phyloP scores from a whole-genome alignment of 192 early-diverging fungal species.

The Pilaira anomala region DNA sequence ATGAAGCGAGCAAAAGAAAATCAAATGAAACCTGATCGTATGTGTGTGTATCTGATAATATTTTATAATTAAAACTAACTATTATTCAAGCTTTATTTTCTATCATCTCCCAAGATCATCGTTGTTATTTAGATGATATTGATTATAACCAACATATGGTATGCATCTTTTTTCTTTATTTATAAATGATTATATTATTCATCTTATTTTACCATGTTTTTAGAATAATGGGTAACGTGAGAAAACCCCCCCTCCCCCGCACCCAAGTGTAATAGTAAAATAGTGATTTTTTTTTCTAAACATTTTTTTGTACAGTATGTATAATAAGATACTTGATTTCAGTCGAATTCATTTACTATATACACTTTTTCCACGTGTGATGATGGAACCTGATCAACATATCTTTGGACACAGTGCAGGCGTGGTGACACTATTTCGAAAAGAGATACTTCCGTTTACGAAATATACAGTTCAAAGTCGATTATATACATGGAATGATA shows the following conservation, averaged over 20 bases:
- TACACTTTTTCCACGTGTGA: conserved; percentile 18
- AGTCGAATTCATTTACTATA: conserved; percentile 40
- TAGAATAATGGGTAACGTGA: conserved; percentile 29
- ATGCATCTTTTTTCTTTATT: conserved; percentile 2
- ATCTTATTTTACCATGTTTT: not conserved
- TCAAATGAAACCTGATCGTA: conserved; percentile 22
- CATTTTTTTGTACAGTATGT: conserved; percentile 28
- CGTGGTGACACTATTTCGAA: conserved; percentile 45
- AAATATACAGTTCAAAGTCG: conserved; percentile 46
- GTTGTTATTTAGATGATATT: conserved; percentile 48
- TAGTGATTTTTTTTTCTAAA: too few relatives aligned
- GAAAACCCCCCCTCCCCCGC: too few relatives aligned
- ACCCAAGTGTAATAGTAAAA: too few relatives aligned
- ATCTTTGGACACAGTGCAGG: conserved; percentile 37
- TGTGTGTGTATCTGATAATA: not conserved
- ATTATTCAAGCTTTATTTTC: conserved; percentile 33
- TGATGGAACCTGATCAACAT: conserved; percentile 27
- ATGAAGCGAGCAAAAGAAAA: conserved; percentile 23
- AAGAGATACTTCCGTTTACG: conserved; percentile 45
- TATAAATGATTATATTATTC: not conserved
- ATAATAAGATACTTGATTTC: conserved; percentile 53
- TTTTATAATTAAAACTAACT: not conserved
- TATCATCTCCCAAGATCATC: conserved; percentile 35
- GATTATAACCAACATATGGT: conserved; percentile 53
- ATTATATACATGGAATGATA: conserved; percentile 50